Evolutionary conservation across 2,329 filamentous ascomycete genomes (phyloP).

Genomic region (Botrytis pseudocinerea): DNA sequence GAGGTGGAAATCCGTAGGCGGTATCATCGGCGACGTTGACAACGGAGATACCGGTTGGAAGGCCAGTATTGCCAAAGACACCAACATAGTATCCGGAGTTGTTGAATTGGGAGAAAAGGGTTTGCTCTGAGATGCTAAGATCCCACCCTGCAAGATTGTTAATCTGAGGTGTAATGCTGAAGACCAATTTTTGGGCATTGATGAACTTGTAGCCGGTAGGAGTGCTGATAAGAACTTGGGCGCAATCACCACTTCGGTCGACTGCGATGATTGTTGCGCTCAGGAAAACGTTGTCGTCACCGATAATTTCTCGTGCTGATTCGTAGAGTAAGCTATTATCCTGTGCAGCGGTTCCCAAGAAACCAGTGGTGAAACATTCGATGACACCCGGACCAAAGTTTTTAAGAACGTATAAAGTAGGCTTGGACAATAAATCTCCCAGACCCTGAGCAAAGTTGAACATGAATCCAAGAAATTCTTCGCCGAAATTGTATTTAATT

Average conservation of each 20-base stretch:
- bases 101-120: conserved; percentile 44
- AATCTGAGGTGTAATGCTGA: conserved; percentile 46
- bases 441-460: conserved; percentile 47
- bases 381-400: conserved; percentile 39
- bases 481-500: conserved; percentile 40
- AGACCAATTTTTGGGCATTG: conserved; percentile 45
- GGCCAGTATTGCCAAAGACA: conserved; percentile 44
- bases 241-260: conserved; percentile 26
- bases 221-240: conserved; percentile 40
- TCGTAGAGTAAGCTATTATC: conserved; percentile 32
- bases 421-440: conserved; percentile 46
- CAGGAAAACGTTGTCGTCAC: conserved; percentile 26
- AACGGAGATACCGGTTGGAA: conserved; percentile 36
- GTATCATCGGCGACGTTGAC: conserved; percentile 37
- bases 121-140: conserved; percentile 41
- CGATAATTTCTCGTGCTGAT: conserved; percentile 14
- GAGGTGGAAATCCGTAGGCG: conserved; percentile 38
- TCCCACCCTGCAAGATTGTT: conserved; percentile 43
- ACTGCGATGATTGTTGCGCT: conserved; percentile 28
- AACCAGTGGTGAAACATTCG: conserved; percentile 23
- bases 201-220: conserved; percentile 41
- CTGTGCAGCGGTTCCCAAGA: conserved; percentile 23
- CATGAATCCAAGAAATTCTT: conserved; percentile 45
- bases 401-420: conserved; percentile 51
- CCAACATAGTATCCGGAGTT: conserved; percentile 44